phyloP scores from a whole-genome alignment of 345 rosid species.

The Stellera chamaejasme region DNA sequence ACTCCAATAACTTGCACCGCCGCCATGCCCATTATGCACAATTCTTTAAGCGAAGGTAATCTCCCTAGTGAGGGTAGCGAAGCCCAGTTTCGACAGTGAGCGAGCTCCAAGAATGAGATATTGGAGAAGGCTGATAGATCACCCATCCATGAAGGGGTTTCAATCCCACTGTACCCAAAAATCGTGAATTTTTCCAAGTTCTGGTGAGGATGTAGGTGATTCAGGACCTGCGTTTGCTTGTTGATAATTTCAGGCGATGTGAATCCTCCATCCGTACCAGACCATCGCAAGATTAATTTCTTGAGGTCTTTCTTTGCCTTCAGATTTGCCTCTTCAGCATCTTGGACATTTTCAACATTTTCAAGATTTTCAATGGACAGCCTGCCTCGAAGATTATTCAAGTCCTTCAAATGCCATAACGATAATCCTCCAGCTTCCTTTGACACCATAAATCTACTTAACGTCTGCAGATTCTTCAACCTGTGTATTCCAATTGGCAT shows the following conservation, averaged over 20 bases:
- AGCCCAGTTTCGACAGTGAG: background rate
- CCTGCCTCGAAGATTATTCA: slow-evolving; percentile 17
- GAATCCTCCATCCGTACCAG: too few species aligned
- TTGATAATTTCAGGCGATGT: background rate
- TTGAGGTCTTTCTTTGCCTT: slow-evolving; percentile 2
- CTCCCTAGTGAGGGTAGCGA: slow-evolving; percentile 10
- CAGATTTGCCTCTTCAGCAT: slow-evolving; percentile 9
- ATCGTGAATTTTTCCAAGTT: slow-evolving; percentile 1
- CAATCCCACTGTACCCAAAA: background rate
- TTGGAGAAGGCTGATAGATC: slow-evolving; percentile 5
- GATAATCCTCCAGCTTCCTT: background rate
- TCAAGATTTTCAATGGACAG: slow-evolving; percentile 16
- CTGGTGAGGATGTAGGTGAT: slow-evolving; percentile 4
- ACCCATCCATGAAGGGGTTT: slow-evolving; percentile 8
- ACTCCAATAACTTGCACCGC: slow-evolving; percentile 5
- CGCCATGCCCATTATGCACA: slow-evolving; percentile 9
- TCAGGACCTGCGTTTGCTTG: background rate
- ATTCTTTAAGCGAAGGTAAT: slow-evolving; percentile 9
- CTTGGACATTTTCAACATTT: slow-evolving; percentile 5
- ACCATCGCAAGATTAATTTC: background rate
- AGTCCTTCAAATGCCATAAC: slow-evolving; percentile 17
- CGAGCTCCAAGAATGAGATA: background rate
- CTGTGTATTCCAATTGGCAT: slow-evolving; percentile 16
- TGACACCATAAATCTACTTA: slow-evolving; percentile 20
- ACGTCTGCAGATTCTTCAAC: slow-evolving; percentile 11